phyloP scores from a whole-genome alignment of 495 filamentous ascomycete genomes.

The Neurospora sp. region DNA sequence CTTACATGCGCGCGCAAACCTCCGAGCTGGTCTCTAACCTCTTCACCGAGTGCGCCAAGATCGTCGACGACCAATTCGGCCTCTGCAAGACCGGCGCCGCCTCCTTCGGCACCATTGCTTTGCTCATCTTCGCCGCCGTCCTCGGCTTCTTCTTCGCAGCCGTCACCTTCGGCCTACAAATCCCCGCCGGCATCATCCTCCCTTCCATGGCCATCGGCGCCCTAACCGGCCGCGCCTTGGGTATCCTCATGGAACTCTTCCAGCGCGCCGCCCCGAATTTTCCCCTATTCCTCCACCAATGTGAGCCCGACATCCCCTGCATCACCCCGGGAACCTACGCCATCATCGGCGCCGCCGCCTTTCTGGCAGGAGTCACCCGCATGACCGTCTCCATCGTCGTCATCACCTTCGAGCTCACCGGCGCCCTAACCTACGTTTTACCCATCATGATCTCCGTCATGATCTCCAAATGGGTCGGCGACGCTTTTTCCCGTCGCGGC shows the following conservation, averaged over 20 bases:
- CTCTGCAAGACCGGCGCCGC: conserved; percentile 69
- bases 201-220: conserved; percentile 97
- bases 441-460: conserved; percentile 99
- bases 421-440: conserved; percentile 89
- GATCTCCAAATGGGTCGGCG: conserved; percentile 96
- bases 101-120: conserved; percentile 63
- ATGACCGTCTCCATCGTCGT: conserved; percentile 97
- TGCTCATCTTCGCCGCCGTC: conserved; percentile 68
- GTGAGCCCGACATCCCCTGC: conserved; percentile 81
- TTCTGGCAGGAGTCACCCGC: conserved; percentile 89
- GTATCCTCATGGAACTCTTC: conserved; percentile 83
- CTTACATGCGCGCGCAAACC: conserved; percentile 86
- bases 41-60: conserved; percentile 78
- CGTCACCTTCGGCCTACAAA: conserved; percentile 90
- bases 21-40: conserved; percentile 87
- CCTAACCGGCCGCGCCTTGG: conserved; percentile 81
- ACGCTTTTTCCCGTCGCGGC: conserved; percentile 85
- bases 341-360: conserved; percentile 93
- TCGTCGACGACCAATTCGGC: conserved; percentile 71
- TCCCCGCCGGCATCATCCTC: conserved; percentile 92
- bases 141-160: conserved; percentile 79
- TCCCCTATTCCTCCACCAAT: conserved; percentile 60
- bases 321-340: conserved; percentile 93
- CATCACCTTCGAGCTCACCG: conserved; percentile 98
- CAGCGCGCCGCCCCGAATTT: conserved; percentile 67